These are phyloP conservation scores for Boletellus ananas DNA, from an alignment of 768 basidiomycete genomes.

Conservation along the genomic window DNA sequence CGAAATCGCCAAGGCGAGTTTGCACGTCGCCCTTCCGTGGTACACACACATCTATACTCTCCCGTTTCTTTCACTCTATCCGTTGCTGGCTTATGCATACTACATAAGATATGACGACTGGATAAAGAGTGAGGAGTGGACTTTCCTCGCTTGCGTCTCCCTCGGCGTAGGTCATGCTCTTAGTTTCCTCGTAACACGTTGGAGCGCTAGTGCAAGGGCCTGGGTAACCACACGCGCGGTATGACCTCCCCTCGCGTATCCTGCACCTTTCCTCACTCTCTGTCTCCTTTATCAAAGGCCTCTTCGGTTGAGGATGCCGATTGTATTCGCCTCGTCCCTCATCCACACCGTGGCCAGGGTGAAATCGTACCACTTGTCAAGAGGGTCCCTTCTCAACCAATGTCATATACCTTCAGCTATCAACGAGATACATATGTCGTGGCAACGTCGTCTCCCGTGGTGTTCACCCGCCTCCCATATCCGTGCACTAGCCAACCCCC, in stretches of 20 bases:
- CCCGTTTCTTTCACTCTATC: slow-evolving; percentile 79
- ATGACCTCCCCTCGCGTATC: neutral
- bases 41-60: slow-evolving; percentile 68
- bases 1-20: slow-evolving; percentile 64
- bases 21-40: slow-evolving; percentile 67
- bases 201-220: slow-evolving; percentile 78
- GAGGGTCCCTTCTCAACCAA: slow-evolving; percentile 51
- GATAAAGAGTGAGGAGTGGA: slow-evolving; percentile 95
- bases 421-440: slow-evolving; percentile 91
- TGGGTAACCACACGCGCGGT: slow-evolving; percentile 80
- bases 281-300: slow-evolving; percentile 38
- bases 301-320: slow-evolving; percentile 66
- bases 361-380: slow-evolving; percentile 80
- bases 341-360: slow-evolving; percentile 78
- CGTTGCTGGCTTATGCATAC: slow-evolving; percentile 86
- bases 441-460: slow-evolving; percentile 48
- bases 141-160: slow-evolving; percentile 85
- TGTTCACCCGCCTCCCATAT: slow-evolving; percentile 83
- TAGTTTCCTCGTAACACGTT: slow-evolving; percentile 86
- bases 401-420: slow-evolving; percentile 85
- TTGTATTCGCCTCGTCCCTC: slow-evolving; percentile 77
- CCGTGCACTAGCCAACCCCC: slow-evolving; percentile 72
- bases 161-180: slow-evolving; percentile 87
- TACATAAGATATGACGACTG: slow-evolving; percentile 87
- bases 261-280: neutral